Evolutionary conservation across 768 basidiomycete species (phyloP).

Genomic region (Xerocomellus chrysenteron): DNA sequence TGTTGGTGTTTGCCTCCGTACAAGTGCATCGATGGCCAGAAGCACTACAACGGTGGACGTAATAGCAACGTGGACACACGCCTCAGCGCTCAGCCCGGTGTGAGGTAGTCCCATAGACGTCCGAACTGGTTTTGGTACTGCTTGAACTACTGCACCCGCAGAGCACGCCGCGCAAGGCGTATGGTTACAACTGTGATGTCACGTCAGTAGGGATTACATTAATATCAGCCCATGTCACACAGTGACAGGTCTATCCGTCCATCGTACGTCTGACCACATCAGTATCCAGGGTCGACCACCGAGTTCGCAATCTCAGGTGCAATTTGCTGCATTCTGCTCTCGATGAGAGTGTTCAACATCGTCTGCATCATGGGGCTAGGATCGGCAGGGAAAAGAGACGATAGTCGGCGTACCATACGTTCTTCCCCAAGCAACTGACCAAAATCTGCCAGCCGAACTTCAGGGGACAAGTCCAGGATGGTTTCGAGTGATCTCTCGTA

Average conservation of each 20-base stretch:
- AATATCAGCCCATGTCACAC: constrained; percentile 21
- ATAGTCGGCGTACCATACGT: constrained; percentile 47
- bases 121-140: constrained; percentile 16
- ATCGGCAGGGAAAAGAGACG: constrained; percentile 1
- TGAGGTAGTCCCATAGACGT: constrained; percentile 5
- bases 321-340: constrained; percentile 35
- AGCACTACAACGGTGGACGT: constrained; percentile 1
- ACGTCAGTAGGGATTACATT: constrained; percentile 31
- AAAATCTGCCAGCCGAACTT: constrained; percentile 48
- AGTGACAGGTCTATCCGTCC: constrained; percentile 1
- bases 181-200: constrained; percentile 27
- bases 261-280: constrained; percentile 9
- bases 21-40: constrained; percentile 10
- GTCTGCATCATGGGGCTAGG: constrained; percentile 24
- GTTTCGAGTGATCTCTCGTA: constrained; percentile 52
- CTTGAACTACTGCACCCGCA: constrained; percentile 23
- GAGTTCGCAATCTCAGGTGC: constrained; percentile 8
- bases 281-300: constrained; percentile 13
- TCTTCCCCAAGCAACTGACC: constrained; percentile 47
- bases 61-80: constrained; percentile 7
- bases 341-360: constrained; percentile 37
- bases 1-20: constrained; percentile 5
- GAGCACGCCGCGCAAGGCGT: constrained; percentile 12
- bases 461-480: constrained; percentile 51
- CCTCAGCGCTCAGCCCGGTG: constrained; percentile 1